These are phyloP conservation scores for Beta lomatogona DNA, from an alignment of 179 eudicot genomes.

Conservation along the genomic window DNA sequence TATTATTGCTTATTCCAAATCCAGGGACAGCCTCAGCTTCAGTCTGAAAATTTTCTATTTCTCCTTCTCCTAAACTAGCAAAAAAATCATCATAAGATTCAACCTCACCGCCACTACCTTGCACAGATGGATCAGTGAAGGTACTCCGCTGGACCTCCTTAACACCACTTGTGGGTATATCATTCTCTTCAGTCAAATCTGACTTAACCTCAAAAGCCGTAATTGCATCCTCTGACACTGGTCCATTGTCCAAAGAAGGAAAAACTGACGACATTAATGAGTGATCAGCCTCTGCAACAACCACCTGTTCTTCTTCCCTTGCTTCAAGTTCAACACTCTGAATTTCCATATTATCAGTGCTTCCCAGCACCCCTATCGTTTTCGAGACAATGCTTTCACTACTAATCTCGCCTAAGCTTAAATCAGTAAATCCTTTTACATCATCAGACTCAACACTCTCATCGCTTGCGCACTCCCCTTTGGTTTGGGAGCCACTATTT, in stretches of 20 bases:
- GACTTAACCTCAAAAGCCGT: slow-evolving; percentile 27
- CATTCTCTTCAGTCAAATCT: slow-evolving; percentile 36
- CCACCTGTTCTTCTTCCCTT: slow-evolving; percentile 9
- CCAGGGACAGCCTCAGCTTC: slow-evolving; percentile 37
- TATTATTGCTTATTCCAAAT: slow-evolving; percentile 31
- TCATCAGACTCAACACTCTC: slow-evolving; percentile 10
- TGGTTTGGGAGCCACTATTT: not conserved
- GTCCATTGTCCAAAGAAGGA: slow-evolving; percentile 42
- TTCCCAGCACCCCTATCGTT: not conserved
- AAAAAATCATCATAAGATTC: slow-evolving; percentile 78
- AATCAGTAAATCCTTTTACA: not conserved
- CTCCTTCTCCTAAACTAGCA: slow-evolving; percentile 51
- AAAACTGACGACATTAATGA: slow-evolving; percentile 35
- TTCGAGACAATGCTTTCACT: slow-evolving; percentile 3
- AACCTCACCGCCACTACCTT: slow-evolving; percentile 41
- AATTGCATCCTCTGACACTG: slow-evolving; percentile 29
- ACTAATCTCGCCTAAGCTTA: slow-evolving; percentile 15
- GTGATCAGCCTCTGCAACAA: slow-evolving; percentile 24
- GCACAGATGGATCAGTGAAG: slow-evolving; percentile 48
- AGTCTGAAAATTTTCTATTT: slow-evolving; percentile 30
- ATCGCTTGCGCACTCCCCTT: slow-evolving; percentile 6
- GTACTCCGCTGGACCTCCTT: slow-evolving; percentile 89
- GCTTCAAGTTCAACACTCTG: slow-evolving; percentile 3
- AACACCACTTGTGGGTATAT: slow-evolving; percentile 49
- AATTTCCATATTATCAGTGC: slow-evolving; percentile 12